Base-by-base conservation (phyloP, 2,329 filamentous ascomycete species). In the Emergomyces pasteurianus region DNA sequence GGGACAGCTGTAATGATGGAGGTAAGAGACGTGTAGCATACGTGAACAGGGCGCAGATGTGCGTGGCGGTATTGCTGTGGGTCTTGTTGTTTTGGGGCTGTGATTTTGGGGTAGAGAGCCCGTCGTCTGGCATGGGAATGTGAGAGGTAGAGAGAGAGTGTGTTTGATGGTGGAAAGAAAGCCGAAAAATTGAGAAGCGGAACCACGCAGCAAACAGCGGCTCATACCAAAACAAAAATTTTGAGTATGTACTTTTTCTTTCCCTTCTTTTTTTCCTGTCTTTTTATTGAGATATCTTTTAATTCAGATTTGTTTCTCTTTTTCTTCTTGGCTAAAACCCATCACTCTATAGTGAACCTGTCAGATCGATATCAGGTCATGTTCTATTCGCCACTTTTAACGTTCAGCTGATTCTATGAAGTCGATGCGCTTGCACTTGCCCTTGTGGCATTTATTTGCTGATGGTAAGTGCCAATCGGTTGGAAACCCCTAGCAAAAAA, bases 391-490 rank as follows among this genome's bases (percentile, higher is more conserved):
- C 7, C 34, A n/a, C 34, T 38, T 10, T 9, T 36, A 36, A 36
- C 34, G 34, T 36, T 31, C 7, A 36, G 9, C 34, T 36, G 34
- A 10, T 12, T 46, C 60, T 61, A 66, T 52, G 59, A 58, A 47
- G 62, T 65, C n/a, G 63, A 63, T 4, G 63, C 63, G 26, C 62
- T 64, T 4, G 60, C 63, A 46, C 63, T 65, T 26, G 64, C 59
- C 50, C 63, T 56, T 1, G 64, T 58, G 5, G 62, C 61, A 54
- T 59, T 75, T 66, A 77, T 62, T 63, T 77, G 74, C 56, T 72
- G 73, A 70, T 77, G 75, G 61, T 76, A 77, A 5, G 74, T 75
- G 16, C 76, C 74, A 60, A 79, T 79, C n/a, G 77, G 76, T 68
- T 78, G 76, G 64, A 79, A 79, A 18, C 77, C 77, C 63, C 76